Conservation (phyloP, 192 early-diverging fungal species). For the Coemansia sp. region DNA sequence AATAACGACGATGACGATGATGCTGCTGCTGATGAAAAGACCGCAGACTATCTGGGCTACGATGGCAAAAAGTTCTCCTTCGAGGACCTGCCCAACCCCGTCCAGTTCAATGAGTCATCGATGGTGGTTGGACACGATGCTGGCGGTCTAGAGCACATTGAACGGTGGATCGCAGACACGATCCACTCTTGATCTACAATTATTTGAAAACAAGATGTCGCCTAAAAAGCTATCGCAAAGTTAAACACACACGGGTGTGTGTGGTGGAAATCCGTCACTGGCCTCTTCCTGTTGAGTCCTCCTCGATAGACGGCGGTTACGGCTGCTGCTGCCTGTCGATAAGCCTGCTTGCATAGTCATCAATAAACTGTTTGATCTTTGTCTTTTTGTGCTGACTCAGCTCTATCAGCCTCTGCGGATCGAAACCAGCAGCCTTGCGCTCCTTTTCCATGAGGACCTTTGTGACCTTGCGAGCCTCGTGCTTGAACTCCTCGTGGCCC, state of each 20-base stretch:
- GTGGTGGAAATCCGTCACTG: neutral
- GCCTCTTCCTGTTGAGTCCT: neutral
- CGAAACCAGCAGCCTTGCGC: constrained; percentile 41
- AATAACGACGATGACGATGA: constrained; percentile 32
- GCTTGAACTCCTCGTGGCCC: constrained; percentile 53
- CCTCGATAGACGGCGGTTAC: neutral
- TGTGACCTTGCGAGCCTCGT: constrained; percentile 54
- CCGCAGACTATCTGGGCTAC: constrained; percentile 73
- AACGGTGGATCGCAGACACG: constrained; percentile 61
- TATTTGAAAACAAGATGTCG: neutral
- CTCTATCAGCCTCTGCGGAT: constrained; percentile 43
- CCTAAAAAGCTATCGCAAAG: neutral
- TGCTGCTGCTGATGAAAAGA: constrained; percentile 58
- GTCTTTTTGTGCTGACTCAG: constrained; percentile 46
- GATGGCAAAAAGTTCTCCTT: constrained; percentile 81
- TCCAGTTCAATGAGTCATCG: constrained; percentile 66
- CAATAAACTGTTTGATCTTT: constrained; percentile 54
- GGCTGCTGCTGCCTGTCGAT: constrained; percentile 12
- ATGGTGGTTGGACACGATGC: constrained; percentile 54
- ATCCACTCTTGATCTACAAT: constrained; percentile 17
- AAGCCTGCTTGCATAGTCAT: constrained; percentile 40
- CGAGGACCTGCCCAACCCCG: constrained; percentile 71
- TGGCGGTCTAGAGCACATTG: constrained; percentile 60
- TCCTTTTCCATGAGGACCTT: constrained; percentile 58
- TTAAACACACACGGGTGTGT: too few relatives aligned